Evolutionary conservation across 2,329 filamentous ascomycete species (phyloP).

Genomic region (Cladosporium sp.): DNA sequence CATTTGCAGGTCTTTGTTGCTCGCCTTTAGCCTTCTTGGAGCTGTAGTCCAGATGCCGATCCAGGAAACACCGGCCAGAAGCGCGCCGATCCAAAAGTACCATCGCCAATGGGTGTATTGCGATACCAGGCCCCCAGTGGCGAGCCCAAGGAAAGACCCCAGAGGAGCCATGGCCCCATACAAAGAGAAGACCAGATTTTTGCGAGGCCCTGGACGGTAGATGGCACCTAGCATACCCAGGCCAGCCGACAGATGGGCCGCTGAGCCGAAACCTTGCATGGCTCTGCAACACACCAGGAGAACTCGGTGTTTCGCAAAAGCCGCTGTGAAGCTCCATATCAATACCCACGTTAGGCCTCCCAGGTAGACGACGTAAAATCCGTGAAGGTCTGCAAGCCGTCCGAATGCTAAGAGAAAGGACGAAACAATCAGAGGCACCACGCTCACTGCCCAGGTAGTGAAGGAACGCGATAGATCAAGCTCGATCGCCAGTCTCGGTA

Average conservation of each 20-base stretch:
- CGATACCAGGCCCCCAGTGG: slow-evolving; percentile 62
- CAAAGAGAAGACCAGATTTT: slow-evolving; percentile 41
- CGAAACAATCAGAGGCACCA: slow-evolving; percentile 53
- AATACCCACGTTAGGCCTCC: slow-evolving; percentile 54
- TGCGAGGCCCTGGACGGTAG: slow-evolving; percentile 41
- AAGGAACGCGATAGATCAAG: slow-evolving; percentile 69
- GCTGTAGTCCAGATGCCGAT: slow-evolving; percentile 52
- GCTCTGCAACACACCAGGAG: slow-evolving; percentile 41
- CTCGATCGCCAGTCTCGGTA: slow-evolving; percentile 64
- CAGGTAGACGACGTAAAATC: slow-evolving; percentile 63
- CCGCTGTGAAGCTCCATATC: slow-evolving; percentile 37
- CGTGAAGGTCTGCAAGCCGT: slow-evolving; percentile 58
- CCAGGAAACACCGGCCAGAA: slow-evolving; percentile 52
- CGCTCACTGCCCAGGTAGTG: slow-evolving; percentile 56
- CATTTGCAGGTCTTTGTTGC: slow-evolving; percentile 57
- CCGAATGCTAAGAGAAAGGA: slow-evolving; percentile 53
- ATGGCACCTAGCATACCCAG: slow-evolving; percentile 38
- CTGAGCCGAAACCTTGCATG: slow-evolving; percentile 40
- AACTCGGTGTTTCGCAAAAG: slow-evolving; percentile 36
- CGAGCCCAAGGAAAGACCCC: slow-evolving; percentile 64
- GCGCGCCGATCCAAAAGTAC: slow-evolving; percentile 69
- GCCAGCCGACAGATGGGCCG: slow-evolving; percentile 38
- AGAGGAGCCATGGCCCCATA: slow-evolving; percentile 56
- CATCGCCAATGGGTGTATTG: slow-evolving; percentile 62
- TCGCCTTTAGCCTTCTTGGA: slow-evolving; percentile 49